A percentile compares a stretch with the other conserved stretches of the same genome.
Conservation (phyloP, 768 basidiomycete species). For the Boletales sp. region DNA sequence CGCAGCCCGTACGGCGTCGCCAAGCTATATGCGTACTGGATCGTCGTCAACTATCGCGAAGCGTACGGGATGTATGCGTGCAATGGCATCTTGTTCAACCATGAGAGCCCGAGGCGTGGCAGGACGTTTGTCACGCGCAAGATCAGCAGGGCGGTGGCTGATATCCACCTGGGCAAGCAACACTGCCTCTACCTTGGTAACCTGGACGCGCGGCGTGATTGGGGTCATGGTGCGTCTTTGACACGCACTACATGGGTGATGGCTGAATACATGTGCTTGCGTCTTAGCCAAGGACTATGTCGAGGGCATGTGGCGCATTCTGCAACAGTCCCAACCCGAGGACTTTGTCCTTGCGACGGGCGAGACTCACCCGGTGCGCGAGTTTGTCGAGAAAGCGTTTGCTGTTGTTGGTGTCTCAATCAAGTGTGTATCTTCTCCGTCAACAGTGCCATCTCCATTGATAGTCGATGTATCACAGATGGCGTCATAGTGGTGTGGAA, state of each 20-base stretch:
- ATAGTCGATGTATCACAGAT: conserved; percentile 40
- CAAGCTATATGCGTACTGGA: conserved; percentile 91
- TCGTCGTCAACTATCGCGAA: conserved; percentile 89
- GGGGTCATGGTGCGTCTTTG: conserved; percentile 80
- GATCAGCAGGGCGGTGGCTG: conserved; percentile 88
- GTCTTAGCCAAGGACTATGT: conserved; percentile 78
- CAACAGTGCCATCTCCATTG: not conserved
- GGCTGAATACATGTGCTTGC: conserved; percentile 6
- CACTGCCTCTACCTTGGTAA: conserved; percentile 91
- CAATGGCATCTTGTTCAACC: conserved; percentile 97
- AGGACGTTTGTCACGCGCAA: conserved; percentile 96
- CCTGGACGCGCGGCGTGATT: conserved; percentile 91
- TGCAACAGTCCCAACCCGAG: conserved; percentile 78
- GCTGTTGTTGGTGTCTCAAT: conserved; percentile 61
- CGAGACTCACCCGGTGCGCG: conserved; percentile 92
- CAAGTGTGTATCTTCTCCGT: conserved; percentile 38
- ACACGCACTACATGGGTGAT: not conserved
- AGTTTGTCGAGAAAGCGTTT: conserved; percentile 91
- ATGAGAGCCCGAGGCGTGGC: conserved; percentile 93
- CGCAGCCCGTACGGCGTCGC: conserved; percentile 95
- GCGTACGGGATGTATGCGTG: conserved; percentile 96
- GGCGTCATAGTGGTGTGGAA: conserved; percentile 72
- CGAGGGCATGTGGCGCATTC: conserved; percentile 97
- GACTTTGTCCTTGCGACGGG: conserved; percentile 96
- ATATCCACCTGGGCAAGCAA: conserved; percentile 88